A percentile compares a stretch with the other conserved stretches of the same genome.
phyloP scores from a whole-genome alignment of 2,329 filamentous ascomycete genomes.

The Clonostachys rhizophaga region DNA sequence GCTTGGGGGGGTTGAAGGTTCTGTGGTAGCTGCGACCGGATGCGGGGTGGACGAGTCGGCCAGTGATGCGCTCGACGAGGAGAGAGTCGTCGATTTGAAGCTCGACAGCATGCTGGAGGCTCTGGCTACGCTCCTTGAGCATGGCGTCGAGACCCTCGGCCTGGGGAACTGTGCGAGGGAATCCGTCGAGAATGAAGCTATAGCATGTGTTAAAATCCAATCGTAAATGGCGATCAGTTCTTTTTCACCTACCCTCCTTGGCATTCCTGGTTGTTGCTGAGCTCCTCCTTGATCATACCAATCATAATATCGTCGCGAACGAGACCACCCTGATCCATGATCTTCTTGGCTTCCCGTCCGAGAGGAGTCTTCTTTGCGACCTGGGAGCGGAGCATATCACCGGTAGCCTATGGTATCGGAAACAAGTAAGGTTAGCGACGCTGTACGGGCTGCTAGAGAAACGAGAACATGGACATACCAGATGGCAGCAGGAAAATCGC shows the following conservation, averaged over 20 bases:
- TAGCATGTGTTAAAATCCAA: conserved; percentile 1
- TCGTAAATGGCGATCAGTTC: background rate
- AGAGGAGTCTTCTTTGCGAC: conserved; percentile 96
- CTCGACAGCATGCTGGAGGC: conserved; percentile 91
- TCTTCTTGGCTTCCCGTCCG: conserved; percentile 97
- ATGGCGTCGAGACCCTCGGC: conserved; percentile 92
- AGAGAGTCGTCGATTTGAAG: conserved; percentile 94
- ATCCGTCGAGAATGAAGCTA: conserved; percentile 98
- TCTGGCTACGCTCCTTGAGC: conserved; percentile 73
- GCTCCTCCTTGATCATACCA: conserved; percentile 98
- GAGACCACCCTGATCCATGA: conserved; percentile 97
- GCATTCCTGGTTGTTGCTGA: conserved; percentile 92
- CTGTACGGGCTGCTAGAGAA: background rate
- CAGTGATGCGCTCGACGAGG: conserved; percentile 92
- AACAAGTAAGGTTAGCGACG: background rate
- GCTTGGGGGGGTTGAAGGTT: conserved; percentile 97
- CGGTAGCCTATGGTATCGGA: conserved; percentile 66
- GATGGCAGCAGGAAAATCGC: conserved; percentile 93
- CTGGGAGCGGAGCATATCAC: conserved; percentile 98
- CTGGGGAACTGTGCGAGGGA: conserved; percentile 94
- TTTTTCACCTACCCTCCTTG: conserved; percentile 70
- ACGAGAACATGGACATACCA: conserved; percentile 54
- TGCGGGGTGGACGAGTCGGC: conserved; percentile 90
- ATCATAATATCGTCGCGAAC: conserved; percentile 99
- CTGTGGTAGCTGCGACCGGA: conserved; percentile 97